Conservation (phyloP, 345 rosid genomes). For the Rubroshorea leprosula region DNA sequence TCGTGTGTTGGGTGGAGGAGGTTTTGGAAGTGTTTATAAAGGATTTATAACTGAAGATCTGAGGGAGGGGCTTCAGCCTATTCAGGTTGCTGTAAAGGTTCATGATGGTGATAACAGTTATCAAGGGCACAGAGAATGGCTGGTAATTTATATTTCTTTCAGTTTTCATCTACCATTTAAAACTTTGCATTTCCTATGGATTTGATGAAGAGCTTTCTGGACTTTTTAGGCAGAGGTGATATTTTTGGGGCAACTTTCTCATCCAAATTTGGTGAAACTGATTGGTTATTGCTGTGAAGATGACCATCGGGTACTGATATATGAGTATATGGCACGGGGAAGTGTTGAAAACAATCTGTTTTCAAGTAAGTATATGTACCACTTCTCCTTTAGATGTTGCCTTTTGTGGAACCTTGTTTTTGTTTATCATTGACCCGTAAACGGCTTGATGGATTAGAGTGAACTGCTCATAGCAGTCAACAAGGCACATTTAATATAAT, state of each 20-base stretch:
- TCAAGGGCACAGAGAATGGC: conserved; percentile 99
- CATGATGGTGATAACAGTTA: conserved; percentile 88
- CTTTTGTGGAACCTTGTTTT: too few species aligned
- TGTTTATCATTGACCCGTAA: too few species aligned
- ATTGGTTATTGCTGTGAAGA: conserved; percentile 93
- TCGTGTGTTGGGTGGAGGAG: conserved; percentile 91
- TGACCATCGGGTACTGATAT: conserved; percentile 74
- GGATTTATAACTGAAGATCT: conserved; percentile 64
- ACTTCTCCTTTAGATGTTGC: too few species aligned
- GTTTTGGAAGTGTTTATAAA: conserved; percentile 90
- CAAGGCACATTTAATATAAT: too few species aligned
- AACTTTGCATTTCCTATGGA: conserved; percentile 4
- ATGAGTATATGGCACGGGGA: conserved; percentile 92
- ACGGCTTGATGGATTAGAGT: too few species aligned
- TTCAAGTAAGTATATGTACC: conserved; percentile 56
- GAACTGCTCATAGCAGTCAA: too few species aligned
- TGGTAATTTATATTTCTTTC: conserved; percentile 38
- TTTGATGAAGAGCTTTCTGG: conserved; percentile 14
- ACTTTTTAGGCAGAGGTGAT: conserved; percentile 84
- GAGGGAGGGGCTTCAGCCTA: conserved; percentile 54
- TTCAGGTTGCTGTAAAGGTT: conserved; percentile 91
- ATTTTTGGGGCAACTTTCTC: conserved; percentile 94
- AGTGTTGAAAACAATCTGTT: conserved; percentile 86
- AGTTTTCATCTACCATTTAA: too few species aligned
- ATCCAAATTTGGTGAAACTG: conserved; percentile 89